Percentiles rank a stretch among this genome's conserved stretches.
Evolutionary conservation across 257 asterid species (phyloP).

Genomic region (Anisodus tanguticus): DNA sequence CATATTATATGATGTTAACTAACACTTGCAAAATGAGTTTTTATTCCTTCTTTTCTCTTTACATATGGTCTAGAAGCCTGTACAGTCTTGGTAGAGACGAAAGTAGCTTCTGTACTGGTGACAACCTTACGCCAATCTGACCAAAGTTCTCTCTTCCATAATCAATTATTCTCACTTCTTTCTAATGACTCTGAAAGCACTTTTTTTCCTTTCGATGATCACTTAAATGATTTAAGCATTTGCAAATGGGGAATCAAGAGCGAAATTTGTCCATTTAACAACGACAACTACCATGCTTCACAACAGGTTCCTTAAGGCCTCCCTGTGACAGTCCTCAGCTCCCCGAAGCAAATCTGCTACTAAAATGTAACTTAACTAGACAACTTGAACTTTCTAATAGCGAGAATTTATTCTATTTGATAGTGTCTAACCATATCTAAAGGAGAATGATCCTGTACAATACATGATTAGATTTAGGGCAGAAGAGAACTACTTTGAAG

Average conservation of each 20-base stretch:
- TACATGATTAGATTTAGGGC: not conserved
- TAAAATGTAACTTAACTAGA: conserved; percentile 5
- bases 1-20: not conserved
- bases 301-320: conserved; percentile 3
- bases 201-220: not conserved
- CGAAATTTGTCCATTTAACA: not conserved
- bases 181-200: not conserved
- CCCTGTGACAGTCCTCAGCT: not conserved
- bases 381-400: not conserved
- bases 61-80: not conserved
- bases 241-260: not conserved
- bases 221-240: conserved; percentile 18
- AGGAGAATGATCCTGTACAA: not conserved
- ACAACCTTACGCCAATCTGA: not conserved
- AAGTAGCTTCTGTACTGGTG: not conserved
- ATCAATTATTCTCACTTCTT: conserved; percentile 8
- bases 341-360: not conserved
- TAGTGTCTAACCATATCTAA: not conserved
- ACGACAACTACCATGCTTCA: not conserved
- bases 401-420: not conserved
- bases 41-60: not conserved
- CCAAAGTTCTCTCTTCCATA: not conserved
- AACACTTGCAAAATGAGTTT: not conserved
- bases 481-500: conserved; percentile 4
- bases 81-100: not conserved